Evolutionary conservation across 2,329 filamentous ascomycete genomes (phyloP).

Genomic region (Colletotrichum sp.): DNA sequence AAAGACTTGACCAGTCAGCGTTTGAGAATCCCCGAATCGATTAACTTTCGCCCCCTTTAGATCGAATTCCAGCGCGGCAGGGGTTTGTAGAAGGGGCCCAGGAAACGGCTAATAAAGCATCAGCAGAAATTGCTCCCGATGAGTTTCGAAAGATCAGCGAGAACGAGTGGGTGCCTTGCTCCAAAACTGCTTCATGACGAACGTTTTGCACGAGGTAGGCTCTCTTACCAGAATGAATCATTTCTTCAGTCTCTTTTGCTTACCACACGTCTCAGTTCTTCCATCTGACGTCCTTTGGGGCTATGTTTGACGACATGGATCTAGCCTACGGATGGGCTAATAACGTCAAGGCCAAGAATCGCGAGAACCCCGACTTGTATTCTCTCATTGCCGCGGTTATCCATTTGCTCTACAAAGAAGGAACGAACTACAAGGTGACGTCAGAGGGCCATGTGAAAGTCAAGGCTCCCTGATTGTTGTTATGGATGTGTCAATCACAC

Average conservation of each 20-base stretch:
- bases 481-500: neutral
- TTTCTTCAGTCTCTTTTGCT: neutral
- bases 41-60: neutral
- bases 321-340: neutral
- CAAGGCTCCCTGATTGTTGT: neutral
- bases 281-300: neutral
- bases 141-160: too few species aligned
- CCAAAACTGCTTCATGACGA: neutral
- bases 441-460: neutral
- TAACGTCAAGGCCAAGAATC: neutral
- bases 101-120: neutral
- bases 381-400: neutral
- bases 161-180: too few species aligned
- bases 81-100: accelerated
- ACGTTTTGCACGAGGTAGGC: neutral
- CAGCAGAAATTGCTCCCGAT: accelerated
- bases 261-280: neutral
- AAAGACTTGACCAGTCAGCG: too few species aligned
- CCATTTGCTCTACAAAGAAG: neutral
- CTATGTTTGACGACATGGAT: neutral
- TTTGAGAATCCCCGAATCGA: neutral
- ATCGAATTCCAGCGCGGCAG: neutral
- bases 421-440: neutral
- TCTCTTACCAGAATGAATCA: too few species aligned
- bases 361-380: neutral